A percentile compares a stretch with the other conserved stretches of the same genome.
Conservation (phyloP, 768 basidiomycete genomes). For the Russula earlei region DNA sequence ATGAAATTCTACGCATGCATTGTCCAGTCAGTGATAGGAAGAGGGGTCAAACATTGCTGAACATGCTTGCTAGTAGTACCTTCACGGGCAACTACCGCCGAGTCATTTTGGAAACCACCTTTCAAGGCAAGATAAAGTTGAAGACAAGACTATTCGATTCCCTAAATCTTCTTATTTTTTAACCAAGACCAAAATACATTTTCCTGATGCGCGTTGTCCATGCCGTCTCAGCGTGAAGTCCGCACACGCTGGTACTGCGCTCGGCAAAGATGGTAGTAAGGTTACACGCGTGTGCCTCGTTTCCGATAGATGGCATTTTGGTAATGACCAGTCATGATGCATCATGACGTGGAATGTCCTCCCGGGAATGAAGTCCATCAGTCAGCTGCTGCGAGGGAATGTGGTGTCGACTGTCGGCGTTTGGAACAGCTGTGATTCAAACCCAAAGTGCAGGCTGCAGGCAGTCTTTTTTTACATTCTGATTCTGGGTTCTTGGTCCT, state of each 20-base stretch:
- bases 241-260: neutral
- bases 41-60: neutral
- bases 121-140: too few species aligned
- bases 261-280: neutral
- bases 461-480: neutral
- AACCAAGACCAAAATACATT: too few species aligned
- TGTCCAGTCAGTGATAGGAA: neutral
- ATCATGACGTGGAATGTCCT: neutral
- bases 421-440: too few species aligned
- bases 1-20: too few species aligned
- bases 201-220: neutral
- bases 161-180: too few species aligned
- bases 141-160: too few species aligned
- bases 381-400: neutral
- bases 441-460: neutral
- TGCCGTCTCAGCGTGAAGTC: conserved; percentile 7
- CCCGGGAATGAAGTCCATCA: neutral
- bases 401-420: too few species aligned
- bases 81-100: neutral
- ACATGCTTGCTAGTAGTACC: neutral
- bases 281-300: neutral
- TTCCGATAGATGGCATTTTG: neutral
- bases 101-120: too few species aligned
- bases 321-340: neutral
- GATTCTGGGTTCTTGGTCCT: neutral